Evolutionary conservation across 306 rosid genomes (phyloP), one percentile per base, ranked within the genome.

Genomic region (Luffa acutangula): DNA sequence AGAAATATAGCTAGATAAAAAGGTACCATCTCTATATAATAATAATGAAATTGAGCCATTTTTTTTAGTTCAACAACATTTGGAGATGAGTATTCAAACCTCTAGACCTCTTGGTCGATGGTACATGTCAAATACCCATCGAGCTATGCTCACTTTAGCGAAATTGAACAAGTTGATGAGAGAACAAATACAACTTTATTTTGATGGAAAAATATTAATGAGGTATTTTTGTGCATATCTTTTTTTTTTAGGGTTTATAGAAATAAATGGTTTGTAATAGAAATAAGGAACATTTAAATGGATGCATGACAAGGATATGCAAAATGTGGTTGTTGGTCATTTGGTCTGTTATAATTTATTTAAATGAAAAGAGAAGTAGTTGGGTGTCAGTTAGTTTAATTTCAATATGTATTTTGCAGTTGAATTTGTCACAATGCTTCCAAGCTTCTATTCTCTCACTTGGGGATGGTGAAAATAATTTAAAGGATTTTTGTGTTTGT

Each of bases 281-380:
- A 45, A 48, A 25, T 13, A 25, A 72, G 77, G 17, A 15, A 73
- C 77, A 46, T 46, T 31, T 48, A 73, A 46, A 31, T 31, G 41
- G 59, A 49, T 25, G 54, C 8, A 71, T 43, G 77, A 73, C 31
- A 73, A 48, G 59, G 59, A 46, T 49, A 15, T 73, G 21, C 3
- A 73, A 73, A 73, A 25, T 48, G 77, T 73, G 59, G 77, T 49
- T 43, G 77, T 73, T 73, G 42, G 34, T 67, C 75, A 18, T 9
- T 67, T 67, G 34, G 77, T 48, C 34, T 72, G 21, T 41, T n/a
- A n/a, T n/a, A n/a, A n/a, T 20, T 69, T 69, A 3, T 69, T 8
- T 69, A 43, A 69, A 9, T 43, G 3, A 43, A 43, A 18, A 41
- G 54, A 43, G n/a, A 69, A 21, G 75, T 69, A 42, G 75, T 69